phyloP scores from a whole-genome alignment of 2,329 filamentous ascomycete genomes.

The Colletotrichum orbiculare region DNA sequence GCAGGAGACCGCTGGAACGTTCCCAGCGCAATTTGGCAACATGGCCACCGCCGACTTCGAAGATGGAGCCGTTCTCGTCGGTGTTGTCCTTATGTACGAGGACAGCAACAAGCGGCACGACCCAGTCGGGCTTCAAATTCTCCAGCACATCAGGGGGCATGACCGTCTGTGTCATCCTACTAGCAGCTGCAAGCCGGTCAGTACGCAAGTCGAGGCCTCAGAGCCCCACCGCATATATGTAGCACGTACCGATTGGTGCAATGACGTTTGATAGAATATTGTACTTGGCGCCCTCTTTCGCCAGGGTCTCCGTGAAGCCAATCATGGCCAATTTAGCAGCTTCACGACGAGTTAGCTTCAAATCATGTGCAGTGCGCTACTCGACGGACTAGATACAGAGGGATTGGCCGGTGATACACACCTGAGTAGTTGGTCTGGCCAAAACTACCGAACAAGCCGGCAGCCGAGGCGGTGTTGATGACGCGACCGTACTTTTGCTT shows the following conservation, averaged over 20 bases:
- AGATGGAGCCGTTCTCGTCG: slow-evolving; percentile 86
- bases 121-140: slow-evolving; percentile 90
- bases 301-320: slow-evolving; percentile 96
- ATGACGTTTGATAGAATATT: slow-evolving; percentile 97
- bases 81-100: slow-evolving; percentile 88
- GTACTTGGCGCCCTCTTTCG: slow-evolving; percentile 97
- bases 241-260: slow-evolving; percentile 76
- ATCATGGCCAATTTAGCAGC: slow-evolving; percentile 96
- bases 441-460: slow-evolving; percentile 94
- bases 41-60: slow-evolving; percentile 93
- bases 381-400: too few species aligned
- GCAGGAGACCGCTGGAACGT: slow-evolving; percentile 85
- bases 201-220: not conserved
- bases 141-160: slow-evolving; percentile 94
- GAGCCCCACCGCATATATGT: slow-evolving; percentile 29
- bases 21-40: slow-evolving; percentile 96
- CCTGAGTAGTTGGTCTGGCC: slow-evolving; percentile 95
- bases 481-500: slow-evolving; percentile 98
- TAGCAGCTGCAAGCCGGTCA: slow-evolving; percentile 70
- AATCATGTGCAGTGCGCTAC: too few species aligned
- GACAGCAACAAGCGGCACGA: slow-evolving; percentile 90
- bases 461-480: slow-evolving; percentile 97
- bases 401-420: slow-evolving; percentile 46
- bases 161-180: slow-evolving; percentile 93
- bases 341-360: slow-evolving; percentile 38